Base-by-base conservation (phyloP, 2,329 filamentous ascomycete genomes). In the Shiraia sp. region DNA sequence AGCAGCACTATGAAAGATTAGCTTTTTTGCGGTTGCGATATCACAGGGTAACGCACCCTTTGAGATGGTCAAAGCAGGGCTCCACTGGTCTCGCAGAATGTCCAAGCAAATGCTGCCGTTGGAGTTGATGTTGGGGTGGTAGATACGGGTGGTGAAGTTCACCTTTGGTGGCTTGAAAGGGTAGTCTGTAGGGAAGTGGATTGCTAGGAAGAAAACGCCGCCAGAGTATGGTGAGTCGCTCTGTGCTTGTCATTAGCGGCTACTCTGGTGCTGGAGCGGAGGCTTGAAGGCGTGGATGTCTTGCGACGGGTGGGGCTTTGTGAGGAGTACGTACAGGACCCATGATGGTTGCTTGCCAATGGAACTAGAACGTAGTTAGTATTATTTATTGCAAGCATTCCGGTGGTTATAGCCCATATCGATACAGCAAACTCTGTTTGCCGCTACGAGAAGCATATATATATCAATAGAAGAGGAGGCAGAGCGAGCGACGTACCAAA, bases 301-400 rank as follows among this genome's bases (percentile, higher is more conserved):
- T 3, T 19, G 23, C 23, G 22, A 17, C 22, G 17, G 28, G 23
- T 24, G 30, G 24, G 15, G 23, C 23, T 15, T 10, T 16, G 10
- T 6, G 40, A 61, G 37, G 40, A 47, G 44, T 50, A 84, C 89
- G 84, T 85, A 95, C 90, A 72, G 93, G 93, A 75, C 93, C 93
- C 93, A 99, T 99, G 73, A 99, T 99, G 38, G 93, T 99, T 67
- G 93, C 93, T 86, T 99, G 93, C 93, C 93, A 99, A 85, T 97
- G 93, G 72, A 99, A 99, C 92, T 99, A 64, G 64, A 33, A 32
- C 49, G 39, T 36, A 39, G 59, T 58, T 44, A 61, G 65, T 67
- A 68, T 46, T 10, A 50, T 27, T 49, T 42, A 60, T 54, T 36
- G 47, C 42, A 40, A 35, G 27, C 34, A 32, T 37, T 14, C 16